Evolutionary conservation across 2,329 filamentous ascomycete genomes (phyloP).

Genomic region (Ceratocystis cubensis): DNA sequence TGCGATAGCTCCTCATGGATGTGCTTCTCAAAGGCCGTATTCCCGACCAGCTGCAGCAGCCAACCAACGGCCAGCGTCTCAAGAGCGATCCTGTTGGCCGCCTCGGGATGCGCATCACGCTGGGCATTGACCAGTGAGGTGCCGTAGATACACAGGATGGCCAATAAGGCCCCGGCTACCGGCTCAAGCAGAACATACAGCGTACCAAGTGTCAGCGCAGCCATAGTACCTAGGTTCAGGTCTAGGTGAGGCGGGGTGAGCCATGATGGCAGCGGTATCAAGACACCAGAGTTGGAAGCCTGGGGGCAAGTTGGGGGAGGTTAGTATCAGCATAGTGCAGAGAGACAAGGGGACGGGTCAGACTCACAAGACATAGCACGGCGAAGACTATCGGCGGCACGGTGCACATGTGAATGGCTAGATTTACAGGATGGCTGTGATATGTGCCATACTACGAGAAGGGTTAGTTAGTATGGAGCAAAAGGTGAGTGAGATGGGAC

Average conservation of each 20-base stretch:
- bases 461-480: not conserved
- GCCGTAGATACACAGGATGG: conserved; percentile 60
- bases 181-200: conserved; percentile 90
- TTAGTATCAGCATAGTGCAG: not conserved
- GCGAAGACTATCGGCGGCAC: conserved; percentile 65
- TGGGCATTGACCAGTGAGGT: conserved; percentile 68
- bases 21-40: conserved; percentile 76
- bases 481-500: not conserved
- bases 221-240: conserved; percentile 53
- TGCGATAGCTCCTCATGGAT: conserved; percentile 52
- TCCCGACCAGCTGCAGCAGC: conserved; percentile 83
- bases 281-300: conserved; percentile 50
- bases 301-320: conserved; percentile 26
- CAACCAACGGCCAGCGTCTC: conserved; percentile 62
- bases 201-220: conserved; percentile 54
- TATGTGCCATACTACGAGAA: conserved; percentile 62
- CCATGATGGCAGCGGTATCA: conserved; percentile 53
- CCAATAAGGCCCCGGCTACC: conserved; percentile 68
- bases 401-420: conserved; percentile 67
- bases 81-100: conserved; percentile 46
- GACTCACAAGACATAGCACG: conserved; percentile 53
- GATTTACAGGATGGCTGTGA: conserved; percentile 65
- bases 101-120: conserved; percentile 41
- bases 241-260: conserved; percentile 55
- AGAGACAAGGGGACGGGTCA: not conserved